Evolutionary conservation across 2,329 filamentous ascomycete species (phyloP).

Genomic region (Fusarium cicatricum): DNA sequence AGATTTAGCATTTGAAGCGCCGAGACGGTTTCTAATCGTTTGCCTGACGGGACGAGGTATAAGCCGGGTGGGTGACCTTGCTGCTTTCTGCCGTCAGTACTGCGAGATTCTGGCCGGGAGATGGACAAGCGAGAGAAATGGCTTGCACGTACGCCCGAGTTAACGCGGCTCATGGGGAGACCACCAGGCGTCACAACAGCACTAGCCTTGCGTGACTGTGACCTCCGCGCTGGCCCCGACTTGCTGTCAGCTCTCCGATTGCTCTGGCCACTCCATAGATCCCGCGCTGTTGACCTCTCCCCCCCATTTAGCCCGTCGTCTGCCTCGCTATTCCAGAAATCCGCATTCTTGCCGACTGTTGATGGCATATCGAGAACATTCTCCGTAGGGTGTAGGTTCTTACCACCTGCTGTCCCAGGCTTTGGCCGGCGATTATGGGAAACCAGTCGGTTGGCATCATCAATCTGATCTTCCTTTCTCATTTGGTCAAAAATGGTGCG

Average conservation of each 20-base stretch:
- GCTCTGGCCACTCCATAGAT: conserved; percentile 60
- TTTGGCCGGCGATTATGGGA: conserved; percentile 80
- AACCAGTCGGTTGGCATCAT: conserved; percentile 91
- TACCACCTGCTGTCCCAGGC: conserved; percentile 78
- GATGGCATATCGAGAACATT: conserved; percentile 79
- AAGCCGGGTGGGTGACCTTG: conserved; percentile 55
- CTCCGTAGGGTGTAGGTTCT: conserved; percentile 90
- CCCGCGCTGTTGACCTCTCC: conserved; percentile 59
- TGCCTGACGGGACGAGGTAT: conserved; percentile 63
- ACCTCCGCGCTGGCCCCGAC: conserved; percentile 56
- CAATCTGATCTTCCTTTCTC: conserved; percentile 83
- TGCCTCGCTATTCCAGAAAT: conserved; percentile 79
- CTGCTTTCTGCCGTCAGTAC: conserved; percentile 48
- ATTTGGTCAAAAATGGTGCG: conserved; percentile 91
- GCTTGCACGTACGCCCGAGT: conserved; percentile 54
- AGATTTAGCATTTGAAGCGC: conserved; percentile 90
- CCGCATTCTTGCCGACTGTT: conserved; percentile 52
- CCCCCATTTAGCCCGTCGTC: conserved; percentile 64
- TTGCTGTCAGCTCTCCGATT: conserved; percentile 63
- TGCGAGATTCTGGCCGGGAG: conserved; percentile 43
- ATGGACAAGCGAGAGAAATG: conserved; percentile 44
- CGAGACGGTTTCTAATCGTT: conserved; percentile 69
- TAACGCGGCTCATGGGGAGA: conserved; percentile 57
- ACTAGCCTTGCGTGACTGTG: conserved; percentile 66
- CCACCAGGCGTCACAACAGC: conserved; percentile 47